These are phyloP conservation scores for Mycosphaerella arachidis DNA, from an alignment of 2,329 filamentous ascomycete genomes.

Conservation along the genomic window DNA sequence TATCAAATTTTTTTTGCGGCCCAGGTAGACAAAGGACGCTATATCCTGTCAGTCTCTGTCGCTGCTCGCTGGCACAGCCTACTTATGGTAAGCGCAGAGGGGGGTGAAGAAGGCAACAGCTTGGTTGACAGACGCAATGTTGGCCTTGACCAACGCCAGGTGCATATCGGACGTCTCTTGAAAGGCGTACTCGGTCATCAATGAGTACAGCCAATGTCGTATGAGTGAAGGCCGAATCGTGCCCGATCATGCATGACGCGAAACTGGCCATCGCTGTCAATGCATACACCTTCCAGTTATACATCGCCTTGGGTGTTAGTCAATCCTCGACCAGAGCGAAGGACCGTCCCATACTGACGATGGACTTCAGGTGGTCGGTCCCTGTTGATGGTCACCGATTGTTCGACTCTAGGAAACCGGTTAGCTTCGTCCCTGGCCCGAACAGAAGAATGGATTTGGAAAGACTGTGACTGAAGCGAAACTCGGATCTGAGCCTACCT, in stretches of 20 bases:
- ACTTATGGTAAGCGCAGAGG: conserved; percentile 56
- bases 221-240: conserved; percentile 61
- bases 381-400: not conserved
- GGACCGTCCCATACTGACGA: conserved; percentile 32
- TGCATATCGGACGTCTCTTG: conserved; percentile 43
- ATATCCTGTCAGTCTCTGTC: conserved; percentile 1
- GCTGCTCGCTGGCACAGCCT: not conserved
- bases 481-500: not conserved
- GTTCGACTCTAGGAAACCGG: not conserved
- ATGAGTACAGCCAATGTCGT: conserved; percentile 70
- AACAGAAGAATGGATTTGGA: not conserved
- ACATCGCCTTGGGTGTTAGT: conserved; percentile 54
- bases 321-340: conserved; percentile 38
- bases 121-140: conserved; percentile 78
- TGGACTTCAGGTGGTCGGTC: not conserved
- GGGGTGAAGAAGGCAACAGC: conserved; percentile 79
- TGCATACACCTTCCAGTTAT: conserved; percentile 57
- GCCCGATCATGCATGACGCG: conserved; percentile 49
- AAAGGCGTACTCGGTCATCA: conserved; percentile 65
- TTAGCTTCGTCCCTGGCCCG: not conserved
- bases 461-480: not conserved
- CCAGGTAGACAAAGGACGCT: conserved; percentile 60
- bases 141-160: conserved; percentile 61
- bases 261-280: conserved; percentile 53
- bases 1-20: conserved; percentile 61